Percentiles rank a stretch among this genome's conserved stretches.
Conservation (phyloP, 2,329 filamentous ascomycete genomes). For the Cercospora citrullina region DNA sequence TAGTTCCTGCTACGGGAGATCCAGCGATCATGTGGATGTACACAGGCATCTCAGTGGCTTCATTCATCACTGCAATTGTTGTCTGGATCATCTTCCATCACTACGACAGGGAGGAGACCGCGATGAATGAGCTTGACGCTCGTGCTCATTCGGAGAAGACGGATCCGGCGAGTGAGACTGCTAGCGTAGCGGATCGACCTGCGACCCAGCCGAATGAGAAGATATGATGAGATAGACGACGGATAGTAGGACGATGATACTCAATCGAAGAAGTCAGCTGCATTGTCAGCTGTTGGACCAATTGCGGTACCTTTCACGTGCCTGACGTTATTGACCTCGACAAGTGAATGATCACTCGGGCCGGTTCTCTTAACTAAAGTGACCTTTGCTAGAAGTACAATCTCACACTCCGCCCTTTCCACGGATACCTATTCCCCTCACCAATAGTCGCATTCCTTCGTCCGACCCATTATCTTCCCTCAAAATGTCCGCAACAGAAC, state of each 20-base stretch:
- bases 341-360: not conserved
- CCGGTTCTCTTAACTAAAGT: not conserved
- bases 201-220: conserved; percentile 16
- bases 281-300: not conserved
- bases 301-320: not conserved
- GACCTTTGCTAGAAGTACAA: not conserved
- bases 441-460: not conserved
- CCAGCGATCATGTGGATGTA: conserved; percentile 66
- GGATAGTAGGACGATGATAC: not conserved
- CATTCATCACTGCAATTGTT: conserved; percentile 28
- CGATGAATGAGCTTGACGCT: conserved; percentile 52
- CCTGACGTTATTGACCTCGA: not conserved
- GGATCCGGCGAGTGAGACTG: conserved; percentile 17
- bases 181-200: conserved; percentile 15
- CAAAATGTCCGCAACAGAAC: not conserved
- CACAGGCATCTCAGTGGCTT: conserved; percentile 32
- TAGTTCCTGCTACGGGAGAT: conserved; percentile 62
- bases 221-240: conserved; percentile 9
- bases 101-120: conserved; percentile 52
- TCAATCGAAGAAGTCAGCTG: not conserved
- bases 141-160: conserved; percentile 22
- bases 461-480: not conserved
- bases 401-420: not conserved
- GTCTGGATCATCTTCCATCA: conserved; percentile 39
- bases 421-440: not conserved